Conservation (phyloP, 192 early-diverging fungal genomes). For the Pilaira anomala region DNA sequence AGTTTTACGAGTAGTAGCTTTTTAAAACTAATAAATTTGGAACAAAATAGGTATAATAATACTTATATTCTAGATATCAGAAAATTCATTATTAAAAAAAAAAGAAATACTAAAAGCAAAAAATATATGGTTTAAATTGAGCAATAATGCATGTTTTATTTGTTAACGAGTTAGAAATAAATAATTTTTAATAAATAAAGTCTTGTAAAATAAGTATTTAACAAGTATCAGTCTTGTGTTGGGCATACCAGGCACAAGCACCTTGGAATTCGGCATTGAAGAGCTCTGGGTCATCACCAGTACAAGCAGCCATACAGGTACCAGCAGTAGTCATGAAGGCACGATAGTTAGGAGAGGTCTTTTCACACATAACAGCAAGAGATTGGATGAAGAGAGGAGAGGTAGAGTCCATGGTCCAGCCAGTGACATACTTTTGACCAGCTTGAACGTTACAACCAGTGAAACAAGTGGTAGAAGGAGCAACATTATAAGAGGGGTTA, state of each 20-base stretch:
- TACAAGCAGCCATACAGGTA: conserved; percentile 25
- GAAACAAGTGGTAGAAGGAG: background rate
- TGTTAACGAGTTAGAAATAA: too few relatives aligned
- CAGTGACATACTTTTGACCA: conserved; percentile 17
- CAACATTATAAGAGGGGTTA: conserved; percentile 7
- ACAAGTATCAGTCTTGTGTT: conserved; percentile 7
- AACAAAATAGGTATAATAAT: too few relatives aligned
- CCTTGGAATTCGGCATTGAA: conserved; percentile 16
- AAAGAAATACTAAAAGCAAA: too few relatives aligned
- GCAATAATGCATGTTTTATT: too few relatives aligned
- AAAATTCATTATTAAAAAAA: too few relatives aligned
- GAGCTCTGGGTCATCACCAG: conserved; percentile 10
- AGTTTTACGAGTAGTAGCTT: too few relatives aligned
- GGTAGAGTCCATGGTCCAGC: conserved; percentile 22
- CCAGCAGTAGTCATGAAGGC: conserved; percentile 26
- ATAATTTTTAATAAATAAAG: too few relatives aligned
- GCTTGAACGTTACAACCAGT: background rate
- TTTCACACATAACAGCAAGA: conserved; percentile 20
- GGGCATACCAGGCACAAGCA: conserved; percentile 14
- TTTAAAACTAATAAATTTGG: too few relatives aligned
- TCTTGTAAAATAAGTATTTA: too few relatives aligned
- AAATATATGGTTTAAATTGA: too few relatives aligned
- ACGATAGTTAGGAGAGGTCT: conserved; percentile 22
- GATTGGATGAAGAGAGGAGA: conserved; percentile 30
- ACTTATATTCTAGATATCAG: too few relatives aligned